Conservation (phyloP, 2,329 filamentous ascomycete species). For the Diaporthe destruens region DNA sequence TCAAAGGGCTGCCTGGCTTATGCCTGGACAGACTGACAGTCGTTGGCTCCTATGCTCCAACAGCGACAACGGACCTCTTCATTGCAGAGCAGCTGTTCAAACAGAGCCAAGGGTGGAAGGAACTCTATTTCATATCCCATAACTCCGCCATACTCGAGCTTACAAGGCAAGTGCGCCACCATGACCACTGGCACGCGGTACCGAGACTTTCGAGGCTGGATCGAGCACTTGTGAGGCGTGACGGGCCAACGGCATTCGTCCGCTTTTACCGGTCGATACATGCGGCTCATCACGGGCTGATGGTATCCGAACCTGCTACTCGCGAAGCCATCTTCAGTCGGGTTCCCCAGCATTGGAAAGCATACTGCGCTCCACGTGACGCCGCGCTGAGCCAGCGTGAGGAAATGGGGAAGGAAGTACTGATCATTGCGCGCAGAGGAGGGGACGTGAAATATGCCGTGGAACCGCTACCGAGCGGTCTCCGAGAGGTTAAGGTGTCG, state of each 20-base stretch:
- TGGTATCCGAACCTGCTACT: background rate
- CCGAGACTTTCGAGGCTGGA: too few species aligned
- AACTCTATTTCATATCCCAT: background rate
- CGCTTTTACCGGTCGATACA: background rate
- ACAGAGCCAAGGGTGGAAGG: background rate
- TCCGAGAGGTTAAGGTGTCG: background rate
- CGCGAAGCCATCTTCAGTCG: background rate
- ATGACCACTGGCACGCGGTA: background rate
- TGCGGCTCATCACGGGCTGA: background rate
- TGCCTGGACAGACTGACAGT: background rate
- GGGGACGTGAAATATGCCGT: background rate
- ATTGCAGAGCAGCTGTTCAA: background rate
- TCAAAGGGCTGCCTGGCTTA: background rate
- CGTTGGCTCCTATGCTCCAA: background rate
- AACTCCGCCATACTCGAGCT: background rate
- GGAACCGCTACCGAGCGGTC: background rate
- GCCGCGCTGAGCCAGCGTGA: background rate
- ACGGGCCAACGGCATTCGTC: background rate
- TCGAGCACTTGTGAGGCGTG: background rate
- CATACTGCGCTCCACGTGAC: too few species aligned
- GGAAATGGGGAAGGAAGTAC: background rate
- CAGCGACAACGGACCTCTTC: background rate
- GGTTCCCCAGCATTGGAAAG: background rate
- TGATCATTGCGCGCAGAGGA: background rate
- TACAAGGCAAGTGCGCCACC: background rate